These are phyloP conservation scores for Symbiodinium natans DNA, from an alignment of 73 alveolate genomes.

Conservation along the genomic window DNA sequence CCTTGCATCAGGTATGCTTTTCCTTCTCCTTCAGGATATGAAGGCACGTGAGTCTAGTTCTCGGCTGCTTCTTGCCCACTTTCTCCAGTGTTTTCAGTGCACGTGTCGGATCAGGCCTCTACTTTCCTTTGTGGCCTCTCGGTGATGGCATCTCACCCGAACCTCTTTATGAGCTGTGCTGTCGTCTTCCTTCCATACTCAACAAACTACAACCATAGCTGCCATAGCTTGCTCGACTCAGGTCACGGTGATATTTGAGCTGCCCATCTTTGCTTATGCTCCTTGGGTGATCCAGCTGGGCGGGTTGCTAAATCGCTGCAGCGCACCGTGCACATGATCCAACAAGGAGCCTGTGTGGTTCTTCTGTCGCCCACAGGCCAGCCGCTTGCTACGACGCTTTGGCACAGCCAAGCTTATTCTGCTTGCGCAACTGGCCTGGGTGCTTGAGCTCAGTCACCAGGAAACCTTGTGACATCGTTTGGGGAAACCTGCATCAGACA, in stretches of 20 bases:
- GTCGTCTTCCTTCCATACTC: no score
- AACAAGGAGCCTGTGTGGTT: background rate
- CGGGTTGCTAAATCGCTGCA: background rate
- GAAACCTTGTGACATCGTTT: background rate
- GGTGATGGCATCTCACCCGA: background rate
- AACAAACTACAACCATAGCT: no score
- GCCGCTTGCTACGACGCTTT: background rate
- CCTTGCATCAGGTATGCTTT: conserved; percentile 20
- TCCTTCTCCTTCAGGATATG: conserved; percentile 55
- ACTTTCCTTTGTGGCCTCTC: conserved; percentile 85
- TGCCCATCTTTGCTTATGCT: conserved; percentile 70
- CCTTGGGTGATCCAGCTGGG: background rate
- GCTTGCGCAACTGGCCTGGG: conserved; percentile 87
- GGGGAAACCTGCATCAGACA: background rate
- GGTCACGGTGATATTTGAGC: conserved; percentile 86
- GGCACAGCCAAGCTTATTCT: conserved; percentile 42
- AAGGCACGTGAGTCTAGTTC: no score
- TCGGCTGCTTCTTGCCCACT: no score
- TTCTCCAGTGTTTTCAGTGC: no score
- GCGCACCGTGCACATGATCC: background rate
- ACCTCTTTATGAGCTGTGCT: no score
- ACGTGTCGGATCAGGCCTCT: background rate
- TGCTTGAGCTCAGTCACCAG: background rate
- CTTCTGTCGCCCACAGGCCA: background rate
- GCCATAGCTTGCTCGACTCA: background rate